Conservation (phyloP, 495 filamentous ascomycete species). For the Venustampulla echinocandica region DNA sequence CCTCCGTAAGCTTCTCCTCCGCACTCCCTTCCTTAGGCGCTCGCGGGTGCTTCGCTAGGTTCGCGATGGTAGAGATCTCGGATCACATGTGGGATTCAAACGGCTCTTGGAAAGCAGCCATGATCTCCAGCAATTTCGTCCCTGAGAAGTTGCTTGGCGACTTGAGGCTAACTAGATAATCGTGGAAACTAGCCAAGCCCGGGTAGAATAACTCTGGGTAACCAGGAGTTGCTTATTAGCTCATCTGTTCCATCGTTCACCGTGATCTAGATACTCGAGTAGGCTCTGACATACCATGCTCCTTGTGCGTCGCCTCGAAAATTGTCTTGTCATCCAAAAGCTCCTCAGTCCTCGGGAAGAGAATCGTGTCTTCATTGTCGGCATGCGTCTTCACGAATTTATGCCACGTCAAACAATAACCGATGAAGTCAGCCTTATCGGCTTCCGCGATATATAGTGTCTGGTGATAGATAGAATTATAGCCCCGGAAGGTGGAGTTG, state of each 20-base stretch:
- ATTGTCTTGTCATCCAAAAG: slow-evolving; percentile 18
- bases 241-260: too few relatives aligned
- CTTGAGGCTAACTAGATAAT: slow-evolving; percentile 34
- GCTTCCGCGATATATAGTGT: slow-evolving; percentile 27
- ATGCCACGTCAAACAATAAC: slow-evolving; percentile 29
- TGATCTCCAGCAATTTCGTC: slow-evolving; percentile 36
- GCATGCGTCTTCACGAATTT: slow-evolving; percentile 24
- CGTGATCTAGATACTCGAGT: too few relatives aligned
- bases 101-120: slow-evolving; percentile 36
- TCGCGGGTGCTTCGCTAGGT: slow-evolving; percentile 35
- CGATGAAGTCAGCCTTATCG: slow-evolving; percentile 30
- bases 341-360: slow-evolving; percentile 27
- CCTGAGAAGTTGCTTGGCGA: slow-evolving; percentile 32
- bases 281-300: slow-evolving; percentile 6
- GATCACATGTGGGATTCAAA: slow-evolving; percentile 45
- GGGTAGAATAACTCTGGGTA: slow-evolving; percentile 38
- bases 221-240: background rate
- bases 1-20: slow-evolving; percentile 27
- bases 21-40: slow-evolving; percentile 36
- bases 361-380: slow-evolving; percentile 23
- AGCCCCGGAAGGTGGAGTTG: slow-evolving; percentile 38
- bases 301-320: slow-evolving; percentile 10
- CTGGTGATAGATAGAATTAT: slow-evolving; percentile 41
- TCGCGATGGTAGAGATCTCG: slow-evolving; percentile 44
- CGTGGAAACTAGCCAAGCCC: slow-evolving; percentile 38